Evolutionary conservation across 1,139 yeast genomes (phyloP), one percentile per base, ranked within the genome.

Genomic region (Blastobotrys capitulatus): DNA sequence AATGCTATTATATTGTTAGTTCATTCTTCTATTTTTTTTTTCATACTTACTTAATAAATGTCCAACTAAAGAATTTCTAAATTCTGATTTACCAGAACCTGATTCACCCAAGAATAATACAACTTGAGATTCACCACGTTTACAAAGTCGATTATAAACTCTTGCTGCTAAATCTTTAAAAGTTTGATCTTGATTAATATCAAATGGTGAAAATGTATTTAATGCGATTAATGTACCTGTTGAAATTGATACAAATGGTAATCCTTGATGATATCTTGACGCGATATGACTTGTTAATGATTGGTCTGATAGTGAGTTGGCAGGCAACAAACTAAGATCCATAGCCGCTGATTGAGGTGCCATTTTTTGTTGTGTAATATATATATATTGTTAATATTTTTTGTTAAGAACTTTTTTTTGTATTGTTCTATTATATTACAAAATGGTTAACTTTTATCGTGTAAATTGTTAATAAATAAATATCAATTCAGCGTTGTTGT

Each of bases 251-350:
- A 68, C 64, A 52, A 67, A 67, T 27, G 74, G 73, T 57, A 68
- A 60, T 26, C 73, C 73, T 56, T 69, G 72, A 54, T 71, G 73
- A 56, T 61, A 71, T 38, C 74, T 57, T 38, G 74, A 69, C 29
- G 75, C 75, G 38, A 70, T 62, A 52, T 71, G 75, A 15, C 74
- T 70, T 18, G 75, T 70, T 46, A 71, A 59, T 37, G 67, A 70
- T 48, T 68, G 70, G 53, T 67, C 73, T 13, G 70, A 66, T 51
- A 70, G 60, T 37, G 67, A 57, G 35, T 61, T 54, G 40, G 62
- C 59, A 15, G 74, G 69, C 56, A 70, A 62, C 52, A 63, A 62
- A 44, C 73, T 63, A 47, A 70, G 50, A 54, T 70, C 74, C 43
- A 67, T 64, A 40, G 69, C 66, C 39, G 65, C 57, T 27, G 62